phyloP scores from a whole-genome alignment of 2,329 filamentous ascomycete genomes.

The Colletotrichum musicola region DNA sequence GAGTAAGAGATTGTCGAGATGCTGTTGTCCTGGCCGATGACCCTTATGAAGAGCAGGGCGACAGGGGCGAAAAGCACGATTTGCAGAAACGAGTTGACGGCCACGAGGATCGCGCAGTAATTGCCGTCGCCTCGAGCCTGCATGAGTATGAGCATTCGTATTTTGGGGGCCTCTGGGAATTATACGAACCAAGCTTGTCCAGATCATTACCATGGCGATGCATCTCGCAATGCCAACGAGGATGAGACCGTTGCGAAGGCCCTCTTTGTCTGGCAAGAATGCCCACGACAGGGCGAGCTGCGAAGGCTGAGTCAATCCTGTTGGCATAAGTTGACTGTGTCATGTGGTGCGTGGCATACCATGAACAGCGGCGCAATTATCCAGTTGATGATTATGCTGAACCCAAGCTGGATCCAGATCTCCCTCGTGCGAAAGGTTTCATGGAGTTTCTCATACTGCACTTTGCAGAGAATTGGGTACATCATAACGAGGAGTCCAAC shows the following conservation, averaged over 20 bases:
- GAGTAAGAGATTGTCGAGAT: conserved; percentile 65
- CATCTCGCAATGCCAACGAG: conserved; percentile 88
- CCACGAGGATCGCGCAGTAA: conserved; percentile 86
- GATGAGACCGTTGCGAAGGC: conserved; percentile 76
- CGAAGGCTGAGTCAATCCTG: background rate
- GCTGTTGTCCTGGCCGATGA: conserved; percentile 69
- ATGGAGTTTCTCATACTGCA: conserved; percentile 82
- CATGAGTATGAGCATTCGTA: background rate
- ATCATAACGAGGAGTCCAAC: conserved; percentile 90
- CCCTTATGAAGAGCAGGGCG: conserved; percentile 75
- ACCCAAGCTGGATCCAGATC: conserved; percentile 83
- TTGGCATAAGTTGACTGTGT: fast-evolving
- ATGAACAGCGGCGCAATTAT: conserved; percentile 85
- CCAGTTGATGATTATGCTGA: conserved; percentile 86
- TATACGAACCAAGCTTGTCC: conserved; percentile 68
- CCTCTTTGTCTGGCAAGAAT: conserved; percentile 70
- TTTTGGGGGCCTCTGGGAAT: background rate
- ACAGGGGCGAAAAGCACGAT: conserved; percentile 80
- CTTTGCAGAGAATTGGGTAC: conserved; percentile 93
- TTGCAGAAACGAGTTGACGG: conserved; percentile 80
- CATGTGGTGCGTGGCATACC: conserved; percentile 59
- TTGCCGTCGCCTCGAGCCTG: conserved; percentile 79
- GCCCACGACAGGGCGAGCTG: conserved; percentile 77
- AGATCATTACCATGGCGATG: conserved; percentile 87
- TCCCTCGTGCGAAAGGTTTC: conserved; percentile 69